phyloP scores from a whole-genome alignment of 768 basidiomycete species.

The Bullera alba region DNA sequence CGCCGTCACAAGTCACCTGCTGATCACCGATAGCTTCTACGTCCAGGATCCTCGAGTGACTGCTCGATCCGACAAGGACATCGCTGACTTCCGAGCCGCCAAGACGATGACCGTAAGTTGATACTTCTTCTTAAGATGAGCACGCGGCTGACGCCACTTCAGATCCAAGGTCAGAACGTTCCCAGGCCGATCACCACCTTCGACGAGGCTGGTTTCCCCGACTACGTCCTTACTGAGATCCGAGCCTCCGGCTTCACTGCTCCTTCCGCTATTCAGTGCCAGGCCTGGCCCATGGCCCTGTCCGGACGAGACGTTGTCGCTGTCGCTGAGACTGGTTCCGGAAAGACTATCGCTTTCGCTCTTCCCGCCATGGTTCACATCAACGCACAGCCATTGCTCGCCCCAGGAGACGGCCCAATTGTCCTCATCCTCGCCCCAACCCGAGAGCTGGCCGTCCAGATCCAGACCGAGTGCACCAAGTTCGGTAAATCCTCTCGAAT shows the following conservation, averaged over 20 bases:
- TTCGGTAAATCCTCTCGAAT: slow-evolving; percentile 87
- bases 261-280: slow-evolving; percentile 95
- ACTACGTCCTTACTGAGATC: slow-evolving; percentile 90
- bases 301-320: slow-evolving; percentile 83
- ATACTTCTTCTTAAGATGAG: background rate
- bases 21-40: slow-evolving; percentile 29
- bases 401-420: slow-evolving; percentile 94
- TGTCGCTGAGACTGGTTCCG: slow-evolving; percentile 96
- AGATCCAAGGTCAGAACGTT: slow-evolving; percentile 82
- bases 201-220: slow-evolving; percentile 92
- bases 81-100: slow-evolving; percentile 71
- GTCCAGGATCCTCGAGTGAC: slow-evolving; percentile 78
- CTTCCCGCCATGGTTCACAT: slow-evolving; percentile 99
- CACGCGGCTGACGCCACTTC: slow-evolving; percentile 8
- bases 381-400: slow-evolving; percentile 92
- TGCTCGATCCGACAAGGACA: slow-evolving; percentile 69
- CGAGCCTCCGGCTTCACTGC: slow-evolving; percentile 82
- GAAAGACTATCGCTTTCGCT: slow-evolving; percentile 97
- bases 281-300: slow-evolving; percentile 98
- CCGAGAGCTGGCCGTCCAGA: slow-evolving; percentile 96
- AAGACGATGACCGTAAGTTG: slow-evolving; percentile 78
- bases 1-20: background rate
- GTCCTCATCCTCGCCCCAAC: slow-evolving; percentile 95
- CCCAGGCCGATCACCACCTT: slow-evolving; percentile 86
- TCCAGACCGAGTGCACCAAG: slow-evolving; percentile 96